Base-by-base conservation (phyloP, 139 green algal species). In the Pleodorina starrii region DNA sequence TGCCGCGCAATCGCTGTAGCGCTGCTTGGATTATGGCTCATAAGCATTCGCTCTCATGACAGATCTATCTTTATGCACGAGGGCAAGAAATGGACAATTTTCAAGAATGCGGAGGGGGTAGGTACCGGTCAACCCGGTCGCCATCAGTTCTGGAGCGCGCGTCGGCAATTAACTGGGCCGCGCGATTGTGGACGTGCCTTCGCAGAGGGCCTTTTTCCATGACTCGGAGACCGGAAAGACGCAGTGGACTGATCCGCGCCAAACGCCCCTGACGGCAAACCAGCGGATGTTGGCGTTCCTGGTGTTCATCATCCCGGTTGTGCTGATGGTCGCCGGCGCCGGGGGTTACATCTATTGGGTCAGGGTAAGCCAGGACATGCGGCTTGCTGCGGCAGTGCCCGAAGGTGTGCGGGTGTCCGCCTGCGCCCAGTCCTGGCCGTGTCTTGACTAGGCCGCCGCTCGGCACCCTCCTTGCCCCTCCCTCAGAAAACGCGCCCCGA, bases 201-300 rank as follows among this genome's bases (percentile, higher is more conserved):
- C 35, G 72, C 83, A 88, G 83, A 59, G 80, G 23, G 80, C 66
- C 23, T 88, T 80, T 44, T 88, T 81, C 35, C 81, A 88, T 71
- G 75, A 88, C 23, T 17, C 23, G 2, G 83, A n/a, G 10, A 73
- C 46, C 16, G 83, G 83, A 5, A 32, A 40, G 16, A 43, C 66
- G 1, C 48, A 78, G n/a, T 88, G 82, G 82, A 78, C 19, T 44
- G 82, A 88, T 32, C 82, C 82, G 6, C 82, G 82, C n/a, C 10
- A 60, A 9, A 29, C 38, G n/a, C 44, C 44, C 0, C 16, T 88
- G 19, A 57, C 63, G 10, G 25, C 38, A 27, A 57, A 40, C 42
- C 36, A 87, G 42, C n/a, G 63, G 11, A 78, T 11, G 21, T 27
- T 82, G 32, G 82, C n/a, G 0, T 29, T 88, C 16, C 16, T 48